Conservation (phyloP, 306 rosid genomes). For the Rosa rugosa region DNA sequence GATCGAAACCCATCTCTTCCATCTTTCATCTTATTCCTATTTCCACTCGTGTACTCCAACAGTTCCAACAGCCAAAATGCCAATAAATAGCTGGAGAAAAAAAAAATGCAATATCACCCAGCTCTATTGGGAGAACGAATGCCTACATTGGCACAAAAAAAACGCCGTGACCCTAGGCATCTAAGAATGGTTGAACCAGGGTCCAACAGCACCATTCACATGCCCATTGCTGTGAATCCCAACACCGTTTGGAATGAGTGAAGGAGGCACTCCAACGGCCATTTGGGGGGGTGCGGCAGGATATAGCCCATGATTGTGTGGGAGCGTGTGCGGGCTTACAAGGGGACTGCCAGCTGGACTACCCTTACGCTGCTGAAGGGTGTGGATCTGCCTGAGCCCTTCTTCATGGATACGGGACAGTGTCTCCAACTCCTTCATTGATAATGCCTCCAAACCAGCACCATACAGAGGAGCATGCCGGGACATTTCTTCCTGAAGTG, state of each 20-base stretch:
- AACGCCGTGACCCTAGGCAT: slow-evolving; percentile 33
- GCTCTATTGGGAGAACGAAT: slow-evolving; percentile 21
- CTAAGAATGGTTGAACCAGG: slow-evolving; percentile 88
- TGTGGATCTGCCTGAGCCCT: slow-evolving; percentile 91
- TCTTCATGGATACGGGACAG: slow-evolving; percentile 90
- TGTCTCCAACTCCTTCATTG: slow-evolving; percentile 93
- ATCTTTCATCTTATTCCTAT: slow-evolving; percentile 17
- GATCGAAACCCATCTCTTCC: slow-evolving; percentile 27
- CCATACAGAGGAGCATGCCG: slow-evolving; percentile 96
- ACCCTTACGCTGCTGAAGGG: slow-evolving; percentile 84
- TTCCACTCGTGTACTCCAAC: slow-evolving; percentile 44
- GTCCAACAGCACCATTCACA: slow-evolving; percentile 87
- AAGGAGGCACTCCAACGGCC: slow-evolving; percentile 67
- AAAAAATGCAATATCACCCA: slow-evolving; percentile 21
- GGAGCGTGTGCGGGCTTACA: slow-evolving; percentile 71
- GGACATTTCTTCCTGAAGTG: slow-evolving; percentile 97
- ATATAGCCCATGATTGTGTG: slow-evolving; percentile 77
- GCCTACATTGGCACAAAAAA: slow-evolving; percentile 21
- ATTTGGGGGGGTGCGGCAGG: slow-evolving; percentile 56
- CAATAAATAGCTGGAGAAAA: slow-evolving; percentile 47
- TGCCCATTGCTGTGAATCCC: slow-evolving; percentile 94
- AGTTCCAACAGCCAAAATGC: slow-evolving; percentile 64
- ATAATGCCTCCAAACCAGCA: slow-evolving; percentile 91
- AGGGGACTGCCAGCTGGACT: slow-evolving; percentile 76
- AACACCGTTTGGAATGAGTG: slow-evolving; percentile 67